These are phyloP conservation scores for Mallotus nudiflorus DNA, from an alignment of 345 rosid species.

Conservation along the genomic window DNA sequence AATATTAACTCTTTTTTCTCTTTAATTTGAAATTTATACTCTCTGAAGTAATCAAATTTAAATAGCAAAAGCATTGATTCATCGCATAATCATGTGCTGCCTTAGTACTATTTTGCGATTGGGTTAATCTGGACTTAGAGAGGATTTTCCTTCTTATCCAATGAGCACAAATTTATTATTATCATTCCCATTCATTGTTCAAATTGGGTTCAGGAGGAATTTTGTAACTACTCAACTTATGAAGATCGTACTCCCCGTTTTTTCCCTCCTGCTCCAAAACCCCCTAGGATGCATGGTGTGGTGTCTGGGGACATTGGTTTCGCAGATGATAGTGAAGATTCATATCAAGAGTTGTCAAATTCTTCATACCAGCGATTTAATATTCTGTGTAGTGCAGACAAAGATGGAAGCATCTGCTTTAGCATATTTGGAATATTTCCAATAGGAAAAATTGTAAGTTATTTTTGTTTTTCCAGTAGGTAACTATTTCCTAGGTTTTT, in stretches of 20 bases:
- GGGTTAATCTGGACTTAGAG: background rate
- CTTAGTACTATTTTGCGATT: background rate
- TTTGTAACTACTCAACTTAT: constrained; percentile 41
- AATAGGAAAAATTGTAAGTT: constrained; percentile 84
- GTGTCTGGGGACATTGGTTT: constrained; percentile 80
- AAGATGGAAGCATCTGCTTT: constrained; percentile 79
- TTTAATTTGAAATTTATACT: background rate
- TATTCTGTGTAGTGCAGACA: constrained; percentile 84
- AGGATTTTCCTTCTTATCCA: no score
- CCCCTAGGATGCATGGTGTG: constrained; percentile 76
- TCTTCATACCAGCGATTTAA: constrained; percentile 80
- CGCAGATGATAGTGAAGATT: constrained; percentile 82
- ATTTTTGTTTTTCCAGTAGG: background rate
- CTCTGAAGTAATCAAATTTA: background rate
- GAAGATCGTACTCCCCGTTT: constrained; percentile 89
- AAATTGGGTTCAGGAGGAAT: constrained; percentile 42
- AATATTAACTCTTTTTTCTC: background rate
- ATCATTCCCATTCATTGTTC: background rate
- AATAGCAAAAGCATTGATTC: background rate
- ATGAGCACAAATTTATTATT: background rate
- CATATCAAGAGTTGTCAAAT: constrained; percentile 71
- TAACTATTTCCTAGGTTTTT: background rate
- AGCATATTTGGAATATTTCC: constrained; percentile 93
- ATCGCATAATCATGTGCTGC: background rate
- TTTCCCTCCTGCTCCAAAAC: constrained; percentile 89